Conservation (phyloP, 139 green algal species). For the Ostreobium quekettii region DNA sequence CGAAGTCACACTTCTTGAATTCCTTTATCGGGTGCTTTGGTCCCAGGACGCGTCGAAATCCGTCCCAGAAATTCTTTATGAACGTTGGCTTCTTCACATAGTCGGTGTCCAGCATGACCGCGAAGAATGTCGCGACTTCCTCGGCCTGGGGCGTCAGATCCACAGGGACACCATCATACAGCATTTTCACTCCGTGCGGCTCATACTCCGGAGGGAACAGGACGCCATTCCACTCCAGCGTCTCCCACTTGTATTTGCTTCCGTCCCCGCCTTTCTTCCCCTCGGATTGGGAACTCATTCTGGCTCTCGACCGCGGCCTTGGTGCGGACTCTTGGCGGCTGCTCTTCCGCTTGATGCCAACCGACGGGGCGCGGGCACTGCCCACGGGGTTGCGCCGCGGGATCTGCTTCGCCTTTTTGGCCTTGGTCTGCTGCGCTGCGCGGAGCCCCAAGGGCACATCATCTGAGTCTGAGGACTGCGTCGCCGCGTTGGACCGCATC, state of each 20-base stretch:
- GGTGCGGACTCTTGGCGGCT: too few relatives aligned
- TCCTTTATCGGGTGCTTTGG: constrained; percentile 77
- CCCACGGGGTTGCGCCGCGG: too few relatives aligned
- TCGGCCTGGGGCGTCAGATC: constrained; percentile 75
- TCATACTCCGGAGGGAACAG: constrained; percentile 92
- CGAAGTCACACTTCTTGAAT: constrained; percentile 93
- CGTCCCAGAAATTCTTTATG: constrained; percentile 93
- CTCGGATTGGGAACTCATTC: too few relatives aligned
- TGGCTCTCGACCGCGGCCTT: too few relatives aligned
- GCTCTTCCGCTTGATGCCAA: too few relatives aligned
- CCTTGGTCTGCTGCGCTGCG: too few relatives aligned
- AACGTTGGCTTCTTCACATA: constrained; percentile 90
- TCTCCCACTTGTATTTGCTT: constrained; percentile 73
- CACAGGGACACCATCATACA: constrained; percentile 87
- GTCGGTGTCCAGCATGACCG: constrained; percentile 93
- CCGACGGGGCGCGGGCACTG: too few relatives aligned
- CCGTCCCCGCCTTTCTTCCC: constrained; percentile 20
- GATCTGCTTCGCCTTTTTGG: too few relatives aligned
- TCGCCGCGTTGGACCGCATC: too few relatives aligned
- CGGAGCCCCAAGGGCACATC: too few relatives aligned
- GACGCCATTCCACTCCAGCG: constrained; percentile 81
- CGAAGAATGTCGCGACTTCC: constrained; percentile 93
- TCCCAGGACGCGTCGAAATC: constrained; percentile 82
- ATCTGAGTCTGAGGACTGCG: too few relatives aligned
- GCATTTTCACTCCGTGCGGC: constrained; percentile 91